Conservation (phyloP, 495 filamentous ascomycete genomes). For the Podospora pseudocomata region DNA sequence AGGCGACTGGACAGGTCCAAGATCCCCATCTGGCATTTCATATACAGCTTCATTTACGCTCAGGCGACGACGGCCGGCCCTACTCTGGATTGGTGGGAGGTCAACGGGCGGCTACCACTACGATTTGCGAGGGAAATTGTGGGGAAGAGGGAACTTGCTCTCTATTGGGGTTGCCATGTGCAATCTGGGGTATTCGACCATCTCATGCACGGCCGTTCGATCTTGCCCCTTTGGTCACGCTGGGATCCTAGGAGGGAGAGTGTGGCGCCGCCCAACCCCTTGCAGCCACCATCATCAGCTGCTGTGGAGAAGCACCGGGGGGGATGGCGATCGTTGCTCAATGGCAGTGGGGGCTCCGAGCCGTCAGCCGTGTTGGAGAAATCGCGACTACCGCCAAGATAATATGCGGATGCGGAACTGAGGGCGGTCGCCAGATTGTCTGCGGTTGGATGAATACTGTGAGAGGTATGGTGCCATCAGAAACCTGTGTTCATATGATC, state of each 20-base stretch:
- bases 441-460: constrained; percentile 23
- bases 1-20: constrained; percentile 29
- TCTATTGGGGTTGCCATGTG: constrained; percentile 3
- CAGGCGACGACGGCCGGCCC: constrained; percentile 29
- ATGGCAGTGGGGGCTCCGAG: constrained; percentile 7
- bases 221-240: constrained; percentile 13
- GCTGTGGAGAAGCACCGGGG: constrained; percentile 6
- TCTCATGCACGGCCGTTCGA: constrained; percentile 25
- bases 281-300: constrained; percentile 13
- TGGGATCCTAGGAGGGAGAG: constrained; percentile 1
- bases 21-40: constrained; percentile 34
- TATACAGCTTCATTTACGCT: constrained; percentile 39
- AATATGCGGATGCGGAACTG: constrained; percentile 23
- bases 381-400: constrained; percentile 19
- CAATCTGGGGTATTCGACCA: constrained; percentile 31
- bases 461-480: constrained; percentile 17
- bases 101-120: constrained; percentile 8
- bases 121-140: constrained; percentile 28
- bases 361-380: constrained; percentile 27
- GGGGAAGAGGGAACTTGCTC: constrained; percentile 26
- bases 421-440: constrained; percentile 11
- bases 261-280: constrained; percentile 2
- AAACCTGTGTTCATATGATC: constrained; percentile 5
- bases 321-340: constrained; percentile 5
- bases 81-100: constrained; percentile 27